Evolutionary conservation across 164 flowering plant genomes (phyloP).

Genomic region (Magnolia kwangsiensis): DNA sequence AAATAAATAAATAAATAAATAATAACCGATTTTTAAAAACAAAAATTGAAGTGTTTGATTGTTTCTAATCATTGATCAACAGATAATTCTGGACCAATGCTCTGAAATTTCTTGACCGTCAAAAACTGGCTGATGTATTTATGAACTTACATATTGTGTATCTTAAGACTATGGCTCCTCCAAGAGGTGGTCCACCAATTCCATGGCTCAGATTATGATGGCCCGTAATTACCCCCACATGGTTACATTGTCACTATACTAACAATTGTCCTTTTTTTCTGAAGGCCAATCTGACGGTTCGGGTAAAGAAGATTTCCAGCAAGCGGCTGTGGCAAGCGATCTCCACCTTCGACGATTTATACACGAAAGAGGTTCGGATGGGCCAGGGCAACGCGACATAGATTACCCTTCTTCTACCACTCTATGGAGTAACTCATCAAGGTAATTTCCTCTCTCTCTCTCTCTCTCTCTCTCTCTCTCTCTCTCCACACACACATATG

Average conservation of each 20-base stretch:
- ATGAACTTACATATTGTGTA: too few species aligned
- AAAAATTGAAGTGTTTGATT: too few species aligned
- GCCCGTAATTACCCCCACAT: too few species aligned
- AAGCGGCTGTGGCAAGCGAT: conserved; percentile 10
- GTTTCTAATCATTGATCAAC: too few species aligned
- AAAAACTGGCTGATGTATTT: too few species aligned
- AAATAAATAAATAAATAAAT: too few species aligned
- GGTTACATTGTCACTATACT: neutral
- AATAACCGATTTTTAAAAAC: too few species aligned
- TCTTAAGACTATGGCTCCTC: too few species aligned
- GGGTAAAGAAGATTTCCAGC: conserved; percentile 49
- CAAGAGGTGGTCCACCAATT: too few species aligned
- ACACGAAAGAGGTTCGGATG: conserved; percentile 33
- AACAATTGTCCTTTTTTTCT: neutral
- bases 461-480: neutral
- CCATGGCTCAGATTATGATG: too few species aligned
- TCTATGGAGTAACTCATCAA: conserved; percentile 5
- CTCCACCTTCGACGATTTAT: conserved; percentile 16
- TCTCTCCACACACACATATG: neutral
- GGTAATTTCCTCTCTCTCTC: conserved; percentile 3
- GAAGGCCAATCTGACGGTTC: conserved; percentile 60
- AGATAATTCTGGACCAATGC: too few species aligned
- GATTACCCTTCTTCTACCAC: conserved; percentile 27
- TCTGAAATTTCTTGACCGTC: too few species aligned
- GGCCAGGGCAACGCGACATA: conserved; percentile 29